phyloP scores from a whole-genome alignment of 148 eudicot genomes.

The Linanthus parryae region DNA sequence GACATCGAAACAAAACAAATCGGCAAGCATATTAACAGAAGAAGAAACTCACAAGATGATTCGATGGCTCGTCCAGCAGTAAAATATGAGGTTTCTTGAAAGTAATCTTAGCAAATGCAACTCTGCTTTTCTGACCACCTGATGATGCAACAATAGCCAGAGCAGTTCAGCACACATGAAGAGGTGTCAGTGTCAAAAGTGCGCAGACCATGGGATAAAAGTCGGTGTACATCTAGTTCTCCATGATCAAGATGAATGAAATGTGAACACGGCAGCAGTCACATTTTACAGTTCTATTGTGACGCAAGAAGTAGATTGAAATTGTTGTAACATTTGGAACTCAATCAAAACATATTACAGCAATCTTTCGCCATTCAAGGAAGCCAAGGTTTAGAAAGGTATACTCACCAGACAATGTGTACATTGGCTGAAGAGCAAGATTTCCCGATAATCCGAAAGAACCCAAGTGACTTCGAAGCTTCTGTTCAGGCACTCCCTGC shows the following conservation, averaged over 20 bases:
- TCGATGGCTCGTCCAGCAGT: slow-evolving; percentile 95
- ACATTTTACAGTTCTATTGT: too few relatives aligned
- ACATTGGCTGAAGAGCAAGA: slow-evolving; percentile 99
- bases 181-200: too few relatives aligned
- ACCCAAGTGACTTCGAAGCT: slow-evolving; percentile 88
- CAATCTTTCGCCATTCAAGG: too few relatives aligned
- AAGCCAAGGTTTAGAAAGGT: slow-evolving; percentile 8
- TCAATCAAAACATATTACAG: too few relatives aligned
- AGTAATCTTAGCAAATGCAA: slow-evolving; percentile 98
- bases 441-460: slow-evolving; percentile 97
- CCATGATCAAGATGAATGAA: background rate
- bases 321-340: too few relatives aligned
- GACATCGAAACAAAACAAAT: background rate
- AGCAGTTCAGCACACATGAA: slow-evolving; percentile 2
- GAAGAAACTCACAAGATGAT: slow-evolving; percentile 82
- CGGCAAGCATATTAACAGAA: background rate
- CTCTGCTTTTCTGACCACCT: slow-evolving; percentile 99
- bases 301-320: too few relatives aligned
- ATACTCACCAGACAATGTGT: slow-evolving; percentile 92
- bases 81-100: slow-evolving; percentile 91
- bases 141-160: slow-evolving; percentile 23
- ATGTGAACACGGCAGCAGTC: too few relatives aligned
- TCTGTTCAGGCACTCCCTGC: slow-evolving; percentile 99
- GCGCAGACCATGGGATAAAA: too few relatives aligned
- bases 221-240: too few relatives aligned